Conservation (phyloP, 148 eudicot species). For the Pouteria glomerata region DNA sequence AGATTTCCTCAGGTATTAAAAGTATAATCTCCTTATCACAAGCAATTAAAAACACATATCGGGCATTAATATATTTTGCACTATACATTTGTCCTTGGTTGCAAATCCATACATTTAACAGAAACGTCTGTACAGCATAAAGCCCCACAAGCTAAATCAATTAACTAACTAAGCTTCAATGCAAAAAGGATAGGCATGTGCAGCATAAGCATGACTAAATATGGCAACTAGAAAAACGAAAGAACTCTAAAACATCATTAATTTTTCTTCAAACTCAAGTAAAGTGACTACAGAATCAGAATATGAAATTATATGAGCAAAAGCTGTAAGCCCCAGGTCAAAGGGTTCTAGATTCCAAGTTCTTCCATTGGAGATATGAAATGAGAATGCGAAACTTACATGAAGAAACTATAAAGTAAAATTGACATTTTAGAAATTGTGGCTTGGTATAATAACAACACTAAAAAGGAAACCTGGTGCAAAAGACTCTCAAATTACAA, state of each 20-base stretch:
- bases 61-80: neutral
- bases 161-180: neutral
- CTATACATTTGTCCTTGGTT: neutral
- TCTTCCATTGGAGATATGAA: neutral
- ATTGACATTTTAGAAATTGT: neutral
- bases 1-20: neutral
- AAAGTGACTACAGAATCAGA: neutral
- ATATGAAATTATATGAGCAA: neutral
- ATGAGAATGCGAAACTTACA: neutral
- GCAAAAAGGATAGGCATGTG: neutral
- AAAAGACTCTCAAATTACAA: too few relatives aligned
- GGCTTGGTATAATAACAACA: neutral
- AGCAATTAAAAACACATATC: neutral
- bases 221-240: neutral
- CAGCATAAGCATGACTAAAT: slow-evolving; percentile 1
- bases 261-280: neutral
- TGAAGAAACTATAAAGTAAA: neutral
- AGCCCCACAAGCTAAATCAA: neutral
- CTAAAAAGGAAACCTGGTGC: too few relatives aligned
- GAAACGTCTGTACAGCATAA: neutral
- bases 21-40: neutral
- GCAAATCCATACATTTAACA: neutral
- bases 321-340: neutral
- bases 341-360: neutral
- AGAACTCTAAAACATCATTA: neutral